A percentile compares a stretch with the other conserved stretches of the same genome.
Evolutionary conservation across 2,329 filamentous ascomycete species (phyloP).

Genomic region (Beauveria bassiana): DNA sequence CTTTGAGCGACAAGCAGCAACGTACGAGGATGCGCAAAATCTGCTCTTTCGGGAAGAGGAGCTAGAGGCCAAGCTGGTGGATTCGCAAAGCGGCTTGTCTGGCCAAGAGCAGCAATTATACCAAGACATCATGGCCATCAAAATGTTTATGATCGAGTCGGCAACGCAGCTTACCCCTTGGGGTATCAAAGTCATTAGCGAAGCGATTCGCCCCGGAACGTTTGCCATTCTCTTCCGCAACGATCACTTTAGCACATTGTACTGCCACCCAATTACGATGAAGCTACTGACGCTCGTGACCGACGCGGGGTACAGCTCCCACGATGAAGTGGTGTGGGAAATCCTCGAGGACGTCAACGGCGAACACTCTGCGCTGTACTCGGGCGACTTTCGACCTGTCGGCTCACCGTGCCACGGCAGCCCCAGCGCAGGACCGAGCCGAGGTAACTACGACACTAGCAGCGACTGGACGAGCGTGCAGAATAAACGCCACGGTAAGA

Average conservation of each 20-base stretch:
- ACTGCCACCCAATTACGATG: slow-evolving; percentile 72
- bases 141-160: slow-evolving; percentile 69
- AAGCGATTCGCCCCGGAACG: slow-evolving; percentile 64
- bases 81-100: slow-evolving; percentile 43
- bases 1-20: slow-evolving; percentile 66
- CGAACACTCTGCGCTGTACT: slow-evolving; percentile 72
- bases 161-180: slow-evolving; percentile 81
- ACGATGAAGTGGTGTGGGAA: slow-evolving; percentile 95
- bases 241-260: slow-evolving; percentile 92
- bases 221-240: slow-evolving; percentile 93
- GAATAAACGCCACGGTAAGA: slow-evolving; percentile 22
- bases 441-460: slow-evolving; percentile 12
- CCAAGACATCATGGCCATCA: slow-evolving; percentile 77
- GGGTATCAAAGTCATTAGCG: slow-evolving; percentile 67
- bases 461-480: slow-evolving; percentile 51
- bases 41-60: slow-evolving; percentile 85
- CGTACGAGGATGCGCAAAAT: slow-evolving; percentile 88
- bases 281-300: slow-evolving; percentile 81
- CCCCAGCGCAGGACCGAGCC: slow-evolving; percentile 14
- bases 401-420: slow-evolving; percentile 37
- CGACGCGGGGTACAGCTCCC: slow-evolving; percentile 79
- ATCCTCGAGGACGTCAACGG: slow-evolving; percentile 84
- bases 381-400: slow-evolving; percentile 84
- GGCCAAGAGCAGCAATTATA: slow-evolving; percentile 70
- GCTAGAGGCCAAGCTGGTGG: slow-evolving; percentile 65